Conservation (phyloP, 805 yeast species). For the Pachysolen tannophilus region DNA sequence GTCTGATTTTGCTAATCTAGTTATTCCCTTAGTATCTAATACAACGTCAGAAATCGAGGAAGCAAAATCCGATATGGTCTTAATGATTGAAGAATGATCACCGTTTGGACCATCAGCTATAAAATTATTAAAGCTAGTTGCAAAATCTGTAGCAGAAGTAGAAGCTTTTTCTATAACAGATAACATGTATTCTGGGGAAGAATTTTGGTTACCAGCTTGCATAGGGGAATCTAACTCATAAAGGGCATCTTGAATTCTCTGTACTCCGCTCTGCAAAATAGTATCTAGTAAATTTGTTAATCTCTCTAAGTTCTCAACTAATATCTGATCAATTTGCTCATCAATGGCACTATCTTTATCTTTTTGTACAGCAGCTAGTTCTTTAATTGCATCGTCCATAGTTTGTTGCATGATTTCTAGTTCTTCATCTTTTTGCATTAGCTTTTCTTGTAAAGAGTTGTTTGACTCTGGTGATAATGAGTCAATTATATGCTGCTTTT, state of each 20-base stretch:
- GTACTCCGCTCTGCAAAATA: constrained; percentile 58
- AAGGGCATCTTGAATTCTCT: constrained; percentile 62
- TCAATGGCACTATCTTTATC: constrained; percentile 46
- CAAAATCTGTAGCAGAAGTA: constrained; percentile 69
- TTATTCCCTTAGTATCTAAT: constrained; percentile 62
- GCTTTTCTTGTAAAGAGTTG: constrained; percentile 31
- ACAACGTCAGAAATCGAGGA: constrained; percentile 54
- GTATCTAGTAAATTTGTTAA: constrained; percentile 56
- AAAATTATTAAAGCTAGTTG: constrained; percentile 65
- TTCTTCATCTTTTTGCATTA: constrained; percentile 69
- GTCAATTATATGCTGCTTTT: constrained; percentile 18
- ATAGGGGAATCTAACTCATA: constrained; percentile 70
- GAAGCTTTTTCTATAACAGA: constrained; percentile 67
- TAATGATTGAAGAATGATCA: constrained; percentile 55
- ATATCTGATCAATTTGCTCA: constrained; percentile 49
- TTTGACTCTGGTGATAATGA: constrained; percentile 16
- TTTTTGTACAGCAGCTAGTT: constrained; percentile 40
- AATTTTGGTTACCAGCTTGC: constrained; percentile 74
- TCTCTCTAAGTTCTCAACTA: constrained; percentile 39
- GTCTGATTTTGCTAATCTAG: constrained; percentile 42
- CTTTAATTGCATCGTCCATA: constrained; percentile 62
- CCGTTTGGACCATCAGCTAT: constrained; percentile 69
- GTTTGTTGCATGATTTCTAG: constrained; percentile 73
- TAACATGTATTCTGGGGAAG: constrained; percentile 61
- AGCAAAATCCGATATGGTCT: constrained; percentile 55